Evolutionary conservation across 345 rosid species (phyloP), one percentile per base, ranked within the genome.

Genomic region (Firmiana major): DNA sequence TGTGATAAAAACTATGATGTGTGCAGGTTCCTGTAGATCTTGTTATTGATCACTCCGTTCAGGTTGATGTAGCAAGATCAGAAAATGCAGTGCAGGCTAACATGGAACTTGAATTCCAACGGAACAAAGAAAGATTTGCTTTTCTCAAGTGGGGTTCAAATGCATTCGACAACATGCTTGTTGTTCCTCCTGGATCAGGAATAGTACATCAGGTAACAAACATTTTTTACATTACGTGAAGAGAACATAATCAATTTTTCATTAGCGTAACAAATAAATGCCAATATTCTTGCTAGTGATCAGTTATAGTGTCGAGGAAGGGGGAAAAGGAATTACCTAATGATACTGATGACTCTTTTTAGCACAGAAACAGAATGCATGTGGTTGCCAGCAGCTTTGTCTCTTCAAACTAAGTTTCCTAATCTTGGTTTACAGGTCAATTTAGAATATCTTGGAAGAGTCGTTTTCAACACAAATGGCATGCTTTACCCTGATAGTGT

Each of bases 61-160:
- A 90, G 83, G 98, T 94, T 81, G 98, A 94, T 80, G 97, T 94
- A 73, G 96, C 97, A 70, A 83, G 98, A 68, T 89, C 94, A 40
- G 97, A 89, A 84, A 92, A 94, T 85, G 97, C 98, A 13, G 94
- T 92, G 81, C 97, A 89, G 86, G 94, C 93, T 63, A 94, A 92
- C 75, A 94, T 94, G 98, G 97, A 94, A 80, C 86, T 92, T 67
- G 98, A 94, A 79, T 94, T 94, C 79, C 84, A 81, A 65, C 80
- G 98, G 65, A 94, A 94, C 88, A 89, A 87, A 75, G 98, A 94
- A 83, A 89, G 98, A 86, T 94, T 94, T 85, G 91, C 88, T 66
- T 94, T 94, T 82, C 97, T 94, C 81, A 92, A 92, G 79, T 94
- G 97, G 98, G 98, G 98, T 73, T 94, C 98, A 62, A 94, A 81